A percentile compares a stretch with the other conserved stretches of the same genome.
Evolutionary conservation across 208 protist species (phyloP).

Genomic region (Leishmania guyanensis): DNA sequence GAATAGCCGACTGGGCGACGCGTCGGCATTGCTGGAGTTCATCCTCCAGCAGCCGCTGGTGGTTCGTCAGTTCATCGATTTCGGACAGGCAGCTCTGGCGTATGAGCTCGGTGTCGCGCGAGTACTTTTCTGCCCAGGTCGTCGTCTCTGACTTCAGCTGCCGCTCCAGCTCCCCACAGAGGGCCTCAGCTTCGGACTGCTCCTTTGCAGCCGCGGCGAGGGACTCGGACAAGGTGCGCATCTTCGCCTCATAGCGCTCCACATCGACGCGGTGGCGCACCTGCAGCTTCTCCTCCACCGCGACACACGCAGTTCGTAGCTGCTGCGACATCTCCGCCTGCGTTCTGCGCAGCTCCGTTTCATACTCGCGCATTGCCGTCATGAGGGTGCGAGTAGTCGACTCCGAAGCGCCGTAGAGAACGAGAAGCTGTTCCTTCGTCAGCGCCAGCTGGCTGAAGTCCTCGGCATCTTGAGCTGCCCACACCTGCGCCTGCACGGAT

Average conservation of each 20-base stretch:
- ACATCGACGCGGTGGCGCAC: constrained; percentile 8
- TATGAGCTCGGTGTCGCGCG: constrained; percentile 15
- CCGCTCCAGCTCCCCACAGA: constrained; percentile 9
- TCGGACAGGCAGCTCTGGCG: constrained; percentile 19
- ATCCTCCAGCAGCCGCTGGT: constrained; percentile 18
- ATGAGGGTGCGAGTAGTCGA: background rate
- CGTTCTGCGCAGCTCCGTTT: background rate
- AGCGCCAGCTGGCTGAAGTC: constrained; percentile 23
- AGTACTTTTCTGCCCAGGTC: constrained; percentile 6
- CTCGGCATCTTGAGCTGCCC: constrained; percentile 16
- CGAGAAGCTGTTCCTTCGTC: background rate
- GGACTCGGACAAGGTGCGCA: constrained; percentile 9
- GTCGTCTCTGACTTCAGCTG: constrained; percentile 6
- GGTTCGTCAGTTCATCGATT: constrained; percentile 15
- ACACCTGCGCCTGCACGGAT: constrained; percentile 12
- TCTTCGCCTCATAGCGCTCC: constrained; percentile 12
- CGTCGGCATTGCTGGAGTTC: constrained; percentile 10
- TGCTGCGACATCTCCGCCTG: constrained; percentile 19
- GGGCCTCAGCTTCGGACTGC: background rate
- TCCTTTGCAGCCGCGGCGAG: constrained; percentile 3
- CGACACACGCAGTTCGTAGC: constrained; percentile 9
- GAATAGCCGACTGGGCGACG: constrained; percentile 2
- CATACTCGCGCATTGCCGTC: constrained; percentile 5
- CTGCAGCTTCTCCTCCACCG: constrained; percentile 19
- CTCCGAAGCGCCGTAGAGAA: constrained; percentile 13